A percentile compares a stretch with the other conserved stretches of the same genome.
phyloP scores from a whole-genome alignment of 768 basidiomycete genomes.

The Candolleomyces eurysporus region DNA sequence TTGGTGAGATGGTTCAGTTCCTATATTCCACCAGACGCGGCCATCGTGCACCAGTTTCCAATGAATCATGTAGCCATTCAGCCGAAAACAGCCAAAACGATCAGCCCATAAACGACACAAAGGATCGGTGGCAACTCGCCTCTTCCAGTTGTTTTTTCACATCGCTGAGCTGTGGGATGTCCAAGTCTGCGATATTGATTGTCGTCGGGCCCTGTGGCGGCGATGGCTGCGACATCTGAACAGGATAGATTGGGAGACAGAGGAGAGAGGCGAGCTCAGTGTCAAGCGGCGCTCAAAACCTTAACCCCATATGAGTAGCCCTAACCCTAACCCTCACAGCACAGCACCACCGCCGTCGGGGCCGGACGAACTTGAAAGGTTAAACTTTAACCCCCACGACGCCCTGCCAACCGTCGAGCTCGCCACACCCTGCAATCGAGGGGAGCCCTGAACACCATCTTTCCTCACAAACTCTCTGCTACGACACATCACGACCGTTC shows the following conservation, averaged over 20 bases:
- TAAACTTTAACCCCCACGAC: too few relatives aligned
- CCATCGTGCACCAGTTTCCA: neutral
- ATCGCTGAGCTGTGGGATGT: conserved; percentile 81
- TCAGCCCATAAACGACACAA: neutral
- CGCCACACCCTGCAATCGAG: too few relatives aligned
- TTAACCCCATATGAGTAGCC: too few relatives aligned
- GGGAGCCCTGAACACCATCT: too few relatives aligned
- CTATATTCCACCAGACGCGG: conserved; percentile 37
- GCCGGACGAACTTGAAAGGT: too few relatives aligned
- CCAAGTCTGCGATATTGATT: conserved; percentile 79
- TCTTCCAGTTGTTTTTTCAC: conserved; percentile 92
- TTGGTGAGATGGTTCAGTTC: conserved; percentile 90
- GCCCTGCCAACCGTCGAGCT: too few relatives aligned
- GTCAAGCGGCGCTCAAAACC: too few relatives aligned
- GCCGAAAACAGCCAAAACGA: conserved; percentile 5
- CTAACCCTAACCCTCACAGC: too few relatives aligned
- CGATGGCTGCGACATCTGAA: conserved; percentile 27
- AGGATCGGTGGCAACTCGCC: conserved; percentile 37
- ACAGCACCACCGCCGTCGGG: too few relatives aligned
- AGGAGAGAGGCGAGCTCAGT: neutral
- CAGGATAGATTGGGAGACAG: neutral
- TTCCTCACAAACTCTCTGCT: too few relatives aligned
- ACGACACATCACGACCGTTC: too few relatives aligned
- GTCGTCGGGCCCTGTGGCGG: conserved; percentile 42
- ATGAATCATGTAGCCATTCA: neutral